phyloP scores from a whole-genome alignment of 1,284 basidiomycete species.

The Retiboletus flavoniger region DNA sequence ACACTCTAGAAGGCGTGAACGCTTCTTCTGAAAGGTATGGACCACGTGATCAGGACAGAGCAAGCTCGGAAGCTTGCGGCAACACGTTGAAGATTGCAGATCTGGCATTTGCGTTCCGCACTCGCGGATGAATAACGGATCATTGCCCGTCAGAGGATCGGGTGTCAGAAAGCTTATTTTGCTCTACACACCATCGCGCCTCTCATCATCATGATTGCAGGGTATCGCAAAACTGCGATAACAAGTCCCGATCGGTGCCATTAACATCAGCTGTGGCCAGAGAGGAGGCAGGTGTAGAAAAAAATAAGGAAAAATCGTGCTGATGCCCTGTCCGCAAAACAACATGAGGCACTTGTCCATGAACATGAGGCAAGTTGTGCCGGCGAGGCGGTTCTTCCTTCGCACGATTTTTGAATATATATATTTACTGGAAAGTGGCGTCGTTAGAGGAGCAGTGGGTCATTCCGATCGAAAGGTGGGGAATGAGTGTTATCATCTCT shows the following conservation, averaged over 20 bases:
- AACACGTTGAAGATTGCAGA: constrained; percentile 30
- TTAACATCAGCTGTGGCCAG: background rate
- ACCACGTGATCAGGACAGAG: constrained; percentile 37
- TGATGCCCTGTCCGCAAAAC: background rate
- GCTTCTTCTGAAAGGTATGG: background rate
- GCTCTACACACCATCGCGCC: background rate
- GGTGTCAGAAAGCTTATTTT: background rate
- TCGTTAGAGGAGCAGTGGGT: background rate
- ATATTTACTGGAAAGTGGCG: background rate
- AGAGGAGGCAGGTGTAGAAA: background rate
- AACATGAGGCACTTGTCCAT: constrained; percentile 4
- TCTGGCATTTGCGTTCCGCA: constrained; percentile 5
- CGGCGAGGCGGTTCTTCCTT: background rate
- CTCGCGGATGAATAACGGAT: constrained; percentile 2
- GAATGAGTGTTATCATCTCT: background rate
- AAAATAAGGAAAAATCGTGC: background rate
- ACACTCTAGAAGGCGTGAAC: background rate
- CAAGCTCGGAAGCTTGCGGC: constrained; percentile 36
- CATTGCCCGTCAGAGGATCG: background rate
- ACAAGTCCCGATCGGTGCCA: background rate
- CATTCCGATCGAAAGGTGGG: background rate
- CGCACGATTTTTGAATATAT: background rate
- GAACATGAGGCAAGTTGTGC: constrained; percentile 11
- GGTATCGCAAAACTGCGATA: background rate
- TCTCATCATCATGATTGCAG: background rate